A percentile compares a stretch with the other conserved stretches of the same genome.
These are phyloP conservation scores for Populus tremula DNA, from an alignment of 345 rosid genomes.

Conservation along the genomic window DNA sequence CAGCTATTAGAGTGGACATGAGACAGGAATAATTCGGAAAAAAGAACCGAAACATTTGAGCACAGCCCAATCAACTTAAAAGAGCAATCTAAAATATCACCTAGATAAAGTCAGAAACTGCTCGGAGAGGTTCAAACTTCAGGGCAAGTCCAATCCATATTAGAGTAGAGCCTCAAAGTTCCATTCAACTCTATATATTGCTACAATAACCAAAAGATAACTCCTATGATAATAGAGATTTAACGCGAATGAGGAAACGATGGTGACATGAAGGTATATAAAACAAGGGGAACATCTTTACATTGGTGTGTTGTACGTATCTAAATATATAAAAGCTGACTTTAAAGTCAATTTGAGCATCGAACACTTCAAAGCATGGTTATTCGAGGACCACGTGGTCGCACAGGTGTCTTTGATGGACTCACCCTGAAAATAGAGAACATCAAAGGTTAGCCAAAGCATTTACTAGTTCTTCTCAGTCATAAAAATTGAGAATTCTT, in stretches of 20 bases:
- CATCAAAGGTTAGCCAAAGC: background rate
- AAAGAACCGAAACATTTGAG: background rate
- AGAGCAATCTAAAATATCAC: background rate
- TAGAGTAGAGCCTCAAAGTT: slow-evolving; percentile 21
- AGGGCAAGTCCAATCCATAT: background rate
- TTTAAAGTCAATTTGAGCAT: background rate
- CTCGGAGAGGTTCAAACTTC: background rate
- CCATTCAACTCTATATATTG: slow-evolving; percentile 34
- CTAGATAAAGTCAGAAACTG: background rate
- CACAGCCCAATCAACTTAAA: background rate
- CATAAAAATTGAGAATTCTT: background rate
- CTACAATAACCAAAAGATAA: slow-evolving; percentile 12
- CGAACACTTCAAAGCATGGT: background rate
- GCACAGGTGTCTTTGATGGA: slow-evolving; percentile 97
- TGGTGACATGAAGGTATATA: slow-evolving; percentile 16
- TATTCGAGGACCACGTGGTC: slow-evolving; percentile 63
- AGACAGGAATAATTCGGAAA: background rate
- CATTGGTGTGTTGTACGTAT: background rate
- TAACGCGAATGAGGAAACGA: slow-evolving; percentile 18
- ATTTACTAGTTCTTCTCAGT: background rate
- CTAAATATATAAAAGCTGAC: slow-evolving; percentile 11
- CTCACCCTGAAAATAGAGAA: slow-evolving; percentile 70
- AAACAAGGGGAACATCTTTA: background rate
- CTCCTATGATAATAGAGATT: slow-evolving; percentile 25
- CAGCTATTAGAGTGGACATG: background rate